Evolutionary conservation across 805 yeast species (phyloP).

Genomic region (Saccharomycopsis fodiens): DNA sequence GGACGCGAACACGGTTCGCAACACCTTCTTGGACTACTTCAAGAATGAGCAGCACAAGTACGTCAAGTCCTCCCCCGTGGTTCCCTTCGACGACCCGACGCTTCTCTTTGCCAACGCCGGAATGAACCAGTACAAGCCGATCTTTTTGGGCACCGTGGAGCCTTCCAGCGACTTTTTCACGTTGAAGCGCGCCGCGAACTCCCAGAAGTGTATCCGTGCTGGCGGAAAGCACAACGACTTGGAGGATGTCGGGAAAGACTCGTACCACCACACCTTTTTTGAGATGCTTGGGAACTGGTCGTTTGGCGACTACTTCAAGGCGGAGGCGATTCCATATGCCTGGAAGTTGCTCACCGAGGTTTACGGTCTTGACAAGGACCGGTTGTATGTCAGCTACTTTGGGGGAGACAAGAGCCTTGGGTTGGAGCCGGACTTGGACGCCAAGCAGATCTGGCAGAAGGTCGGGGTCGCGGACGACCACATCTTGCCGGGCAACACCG

Average conservation of each 20-base stretch:
- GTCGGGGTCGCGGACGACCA: constrained; percentile 90
- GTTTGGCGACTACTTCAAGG: constrained; percentile 96
- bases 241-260: constrained; percentile 97
- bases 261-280: constrained; percentile 96
- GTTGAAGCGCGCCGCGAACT: constrained; percentile 85
- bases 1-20: constrained; percentile 39
- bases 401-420: constrained; percentile 86
- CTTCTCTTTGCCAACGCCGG: constrained; percentile 96
- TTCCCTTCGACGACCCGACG: constrained; percentile 98
- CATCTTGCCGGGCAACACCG: constrained; percentile 82
- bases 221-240: constrained; percentile 98
- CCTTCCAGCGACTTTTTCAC: constrained; percentile 83
- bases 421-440: constrained; percentile 89
- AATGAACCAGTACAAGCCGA: constrained; percentile 98
- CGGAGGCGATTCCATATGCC: constrained; percentile 80
- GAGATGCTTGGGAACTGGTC: constrained; percentile 99
- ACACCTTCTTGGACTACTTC: constrained; percentile 80
- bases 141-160: constrained; percentile 94
- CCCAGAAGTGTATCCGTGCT: constrained; percentile 98
- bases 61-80: constrained; percentile 89
- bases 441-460: constrained; percentile 75
- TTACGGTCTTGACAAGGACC: constrained; percentile 68
- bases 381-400: constrained; percentile 91
- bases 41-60: constrained; percentile 61
- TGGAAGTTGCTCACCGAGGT: constrained; percentile 89